phyloP scores from a whole-genome alignment of 208 protist species.

The Leishmania tropica region DNA sequence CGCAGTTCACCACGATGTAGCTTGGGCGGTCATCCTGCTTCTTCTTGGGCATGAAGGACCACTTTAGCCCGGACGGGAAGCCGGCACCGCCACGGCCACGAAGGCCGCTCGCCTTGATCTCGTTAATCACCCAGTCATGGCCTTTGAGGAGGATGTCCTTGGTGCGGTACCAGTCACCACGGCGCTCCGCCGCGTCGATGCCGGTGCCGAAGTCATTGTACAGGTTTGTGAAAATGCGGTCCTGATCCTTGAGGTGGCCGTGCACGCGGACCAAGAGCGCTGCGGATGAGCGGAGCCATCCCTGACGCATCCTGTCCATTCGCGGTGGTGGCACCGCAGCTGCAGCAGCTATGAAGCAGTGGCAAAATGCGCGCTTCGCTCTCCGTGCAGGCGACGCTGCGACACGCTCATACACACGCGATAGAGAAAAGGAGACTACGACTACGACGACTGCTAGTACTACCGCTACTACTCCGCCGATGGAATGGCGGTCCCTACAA shows the following conservation, averaged over 20 bases:
- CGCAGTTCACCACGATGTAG: conserved; percentile 99
- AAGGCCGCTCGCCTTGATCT: conserved; percentile 97
- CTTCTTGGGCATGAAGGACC: conserved; percentile 98
- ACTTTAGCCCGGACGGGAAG: conserved; percentile 99
- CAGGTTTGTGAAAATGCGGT: conserved; percentile 99
- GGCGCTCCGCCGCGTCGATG: conserved; percentile 93
- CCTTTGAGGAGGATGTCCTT: conserved; percentile 97
- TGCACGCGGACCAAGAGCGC: conserved; percentile 57
- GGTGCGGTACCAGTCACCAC: conserved; percentile 99
- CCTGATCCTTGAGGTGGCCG: conserved; percentile 95
- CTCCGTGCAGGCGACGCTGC: not conserved
- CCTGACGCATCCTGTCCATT: conserved; percentile 20
- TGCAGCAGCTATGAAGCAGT: not conserved
- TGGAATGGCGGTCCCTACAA: not conserved
- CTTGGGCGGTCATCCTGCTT: conserved; percentile 92
- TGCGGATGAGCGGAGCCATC: conserved; percentile 44
- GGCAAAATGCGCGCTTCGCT: not conserved
- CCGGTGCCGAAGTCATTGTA: conserved; percentile 96
- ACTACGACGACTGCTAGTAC: too few relatives aligned
- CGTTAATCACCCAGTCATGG: conserved; percentile 97
- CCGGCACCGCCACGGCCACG: conserved; percentile 98
- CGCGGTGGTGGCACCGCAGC: not conserved
- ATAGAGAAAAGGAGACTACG: not conserved
- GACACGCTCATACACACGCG: not conserved
- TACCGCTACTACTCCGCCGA: not conserved